Percentiles rank a stretch among this genome's conserved stretches.
These are phyloP conservation scores for Pouteria glomerata DNA, from an alignment of 148 eudicot genomes.

Conservation along the genomic window DNA sequence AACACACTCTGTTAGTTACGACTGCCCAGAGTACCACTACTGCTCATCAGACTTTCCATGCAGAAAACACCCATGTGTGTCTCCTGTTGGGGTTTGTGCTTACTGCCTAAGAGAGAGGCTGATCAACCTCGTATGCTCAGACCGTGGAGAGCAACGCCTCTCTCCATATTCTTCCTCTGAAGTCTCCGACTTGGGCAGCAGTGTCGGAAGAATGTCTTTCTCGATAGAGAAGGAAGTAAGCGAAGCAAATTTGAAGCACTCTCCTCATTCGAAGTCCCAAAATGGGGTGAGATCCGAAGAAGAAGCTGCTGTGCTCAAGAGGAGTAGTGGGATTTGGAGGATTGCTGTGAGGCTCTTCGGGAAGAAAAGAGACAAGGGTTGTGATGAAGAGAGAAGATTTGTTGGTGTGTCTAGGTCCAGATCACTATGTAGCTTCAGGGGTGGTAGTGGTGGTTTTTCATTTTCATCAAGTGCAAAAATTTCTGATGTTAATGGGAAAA, in stretches of 20 bases:
- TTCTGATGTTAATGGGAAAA: slow-evolving; percentile 61
- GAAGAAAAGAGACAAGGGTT: slow-evolving; percentile 43
- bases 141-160: slow-evolving; percentile 65
- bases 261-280: slow-evolving; percentile 1
- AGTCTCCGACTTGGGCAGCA: slow-evolving; percentile 41
- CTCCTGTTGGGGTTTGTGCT: slow-evolving; percentile 71
- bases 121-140: slow-evolving; percentile 61
- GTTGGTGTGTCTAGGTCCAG: slow-evolving; percentile 62
- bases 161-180: slow-evolving; percentile 68
- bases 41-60: slow-evolving; percentile 46
- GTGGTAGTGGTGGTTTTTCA: slow-evolving; percentile 33
- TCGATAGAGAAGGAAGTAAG: slow-evolving; percentile 64
- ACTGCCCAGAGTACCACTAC: slow-evolving; percentile 28
- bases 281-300: slow-evolving; percentile 13
- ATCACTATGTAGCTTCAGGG: slow-evolving; percentile 68
- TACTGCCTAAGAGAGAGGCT: slow-evolving; percentile 69
- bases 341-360: slow-evolving; percentile 57
- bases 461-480: slow-evolving; percentile 66
- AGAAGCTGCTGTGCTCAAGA: slow-evolving; percentile 26
- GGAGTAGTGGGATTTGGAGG: slow-evolving; percentile 68
- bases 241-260: too few relatives aligned
- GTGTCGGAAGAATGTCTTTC: slow-evolving; percentile 74
- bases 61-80: slow-evolving; percentile 60
- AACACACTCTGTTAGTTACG: slow-evolving; percentile 19
- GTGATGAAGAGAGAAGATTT: slow-evolving; percentile 29